A percentile compares a stretch with the other conserved stretches of the same genome.
Conservation (phyloP, 2,329 filamentous ascomycete species). For the Elsinoe perseae region DNA sequence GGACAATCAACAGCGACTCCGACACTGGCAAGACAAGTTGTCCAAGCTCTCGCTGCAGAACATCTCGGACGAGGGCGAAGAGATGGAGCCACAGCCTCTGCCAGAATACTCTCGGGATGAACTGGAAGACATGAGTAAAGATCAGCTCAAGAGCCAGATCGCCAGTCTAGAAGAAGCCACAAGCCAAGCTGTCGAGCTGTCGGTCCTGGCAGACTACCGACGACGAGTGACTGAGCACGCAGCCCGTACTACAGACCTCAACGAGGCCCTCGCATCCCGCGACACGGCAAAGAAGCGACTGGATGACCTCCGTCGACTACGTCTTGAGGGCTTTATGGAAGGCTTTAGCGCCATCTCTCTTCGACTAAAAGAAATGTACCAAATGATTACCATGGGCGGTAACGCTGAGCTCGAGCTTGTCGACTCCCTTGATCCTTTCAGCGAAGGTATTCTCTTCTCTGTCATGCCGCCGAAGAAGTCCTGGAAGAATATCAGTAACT, state of each 20-base stretch:
- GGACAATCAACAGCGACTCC: constrained; percentile 77
- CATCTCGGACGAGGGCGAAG: constrained; percentile 52
- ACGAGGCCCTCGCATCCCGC: constrained; percentile 65
- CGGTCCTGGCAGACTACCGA: constrained; percentile 81
- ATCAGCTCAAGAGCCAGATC: constrained; percentile 56
- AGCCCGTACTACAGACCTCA: constrained; percentile 73
- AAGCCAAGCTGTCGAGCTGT: constrained; percentile 80
- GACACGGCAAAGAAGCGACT: constrained; percentile 86
- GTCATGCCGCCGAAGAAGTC: constrained; percentile 99
- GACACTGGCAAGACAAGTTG: constrained; percentile 86
- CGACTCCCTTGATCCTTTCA: constrained; percentile 92
- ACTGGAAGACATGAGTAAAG: constrained; percentile 55
- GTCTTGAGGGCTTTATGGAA: constrained; percentile 96
- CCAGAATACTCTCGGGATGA: constrained; percentile 71
- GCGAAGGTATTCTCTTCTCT: constrained; percentile 90
- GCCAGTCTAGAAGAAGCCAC: constrained; percentile 65
- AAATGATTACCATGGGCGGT: constrained; percentile 99
- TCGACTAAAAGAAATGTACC: constrained; percentile 98
- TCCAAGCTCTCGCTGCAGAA: constrained; percentile 77
- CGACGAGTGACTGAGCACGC: constrained; percentile 77
- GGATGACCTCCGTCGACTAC: constrained; percentile 81
- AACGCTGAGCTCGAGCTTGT: constrained; percentile 97
- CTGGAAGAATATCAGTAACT: constrained; percentile 98
- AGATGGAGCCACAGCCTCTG: constrained; percentile 52
- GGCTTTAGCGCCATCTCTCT: constrained; percentile 91